Evolutionary conservation across 768 basidiomycete species (phyloP).

Genomic region (Tulasnella sp.): DNA sequence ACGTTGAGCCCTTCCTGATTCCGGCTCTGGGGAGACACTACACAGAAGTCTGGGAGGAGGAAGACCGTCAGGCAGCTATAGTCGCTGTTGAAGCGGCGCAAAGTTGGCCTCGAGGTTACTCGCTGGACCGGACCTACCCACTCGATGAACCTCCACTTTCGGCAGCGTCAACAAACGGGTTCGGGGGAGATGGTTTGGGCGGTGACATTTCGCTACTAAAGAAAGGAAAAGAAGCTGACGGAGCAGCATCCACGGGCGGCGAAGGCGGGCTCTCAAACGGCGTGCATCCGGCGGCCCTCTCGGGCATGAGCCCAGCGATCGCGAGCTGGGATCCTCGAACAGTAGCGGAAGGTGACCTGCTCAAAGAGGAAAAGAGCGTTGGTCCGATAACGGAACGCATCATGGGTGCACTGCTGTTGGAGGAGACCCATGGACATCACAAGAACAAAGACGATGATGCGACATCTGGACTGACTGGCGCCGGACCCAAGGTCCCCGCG

Average conservation of each 20-base stretch:
- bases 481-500: conserved; percentile 1
- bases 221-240: conserved; percentile 1
- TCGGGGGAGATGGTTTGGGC: neutral
- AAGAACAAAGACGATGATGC: neutral
- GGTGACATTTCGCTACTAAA: neutral
- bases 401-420: conserved; percentile 20
- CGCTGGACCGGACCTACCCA: neutral
- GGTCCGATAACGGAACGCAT: conserved; percentile 77
- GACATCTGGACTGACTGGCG: neutral
- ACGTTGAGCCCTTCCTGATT: conserved; percentile 74
- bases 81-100: conserved; percentile 6
- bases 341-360: conserved; percentile 55
- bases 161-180: neutral
- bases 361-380: conserved; percentile 67
- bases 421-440: conserved; percentile 1
- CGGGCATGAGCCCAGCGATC: conserved; percentile 18
- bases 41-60: conserved; percentile 85
- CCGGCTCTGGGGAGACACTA: conserved; percentile 86
- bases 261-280: neutral
- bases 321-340: conserved; percentile 80
- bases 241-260: neutral
- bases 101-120: conserved; percentile 11
- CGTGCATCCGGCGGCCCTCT: neutral
- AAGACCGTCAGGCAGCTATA: conserved; percentile 36
- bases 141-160: neutral